Evolutionary conservation across 2,329 filamentous ascomycete species (phyloP).

Genomic region (Colletotrichum acutatum): DNA sequence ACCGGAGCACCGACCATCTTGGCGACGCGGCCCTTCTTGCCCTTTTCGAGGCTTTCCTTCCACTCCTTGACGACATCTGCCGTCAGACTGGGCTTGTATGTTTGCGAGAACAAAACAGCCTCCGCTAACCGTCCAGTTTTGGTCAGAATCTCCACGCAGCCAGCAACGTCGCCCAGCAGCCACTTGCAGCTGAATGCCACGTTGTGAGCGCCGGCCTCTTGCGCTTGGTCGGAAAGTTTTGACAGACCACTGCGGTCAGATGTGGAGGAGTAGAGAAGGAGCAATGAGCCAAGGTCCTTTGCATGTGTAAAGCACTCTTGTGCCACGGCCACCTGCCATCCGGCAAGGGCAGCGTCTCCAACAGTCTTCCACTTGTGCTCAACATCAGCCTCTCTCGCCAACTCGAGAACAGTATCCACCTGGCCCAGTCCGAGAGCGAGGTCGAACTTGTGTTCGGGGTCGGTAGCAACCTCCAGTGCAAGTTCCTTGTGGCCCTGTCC

Average conservation of each 20-base stretch:
- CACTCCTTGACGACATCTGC: slow-evolving; percentile 76
- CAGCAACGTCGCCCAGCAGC: slow-evolving; percentile 85
- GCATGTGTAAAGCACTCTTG: slow-evolving; percentile 94
- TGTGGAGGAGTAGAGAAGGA: slow-evolving; percentile 89
- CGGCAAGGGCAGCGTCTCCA: slow-evolving; percentile 87
- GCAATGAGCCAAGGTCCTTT: slow-evolving; percentile 88
- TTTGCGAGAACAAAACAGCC: slow-evolving; percentile 92
- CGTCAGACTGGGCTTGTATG: slow-evolving; percentile 88
- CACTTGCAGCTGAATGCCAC: slow-evolving; percentile 92
- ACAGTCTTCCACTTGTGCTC: slow-evolving; percentile 99
- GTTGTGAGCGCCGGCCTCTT: slow-evolving; percentile 84
- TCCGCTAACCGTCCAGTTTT: slow-evolving; percentile 85
- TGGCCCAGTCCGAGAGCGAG: slow-evolving; percentile 85
- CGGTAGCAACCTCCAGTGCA: slow-evolving; percentile 92
- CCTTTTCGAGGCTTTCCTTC: slow-evolving; percentile 86
- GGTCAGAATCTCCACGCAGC: slow-evolving; percentile 81
- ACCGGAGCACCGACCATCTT: slow-evolving; percentile 86
- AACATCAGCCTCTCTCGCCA: slow-evolving; percentile 84
- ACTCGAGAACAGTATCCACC: slow-evolving; percentile 84
- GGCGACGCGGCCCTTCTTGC: slow-evolving; percentile 85
- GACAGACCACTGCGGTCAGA: slow-evolving; percentile 80
- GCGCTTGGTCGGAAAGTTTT: slow-evolving; percentile 78
- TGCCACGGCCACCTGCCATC: slow-evolving; percentile 88
- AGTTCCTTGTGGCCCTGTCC: slow-evolving; percentile 97
- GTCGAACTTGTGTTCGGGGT: slow-evolving; percentile 96